Conservation (phyloP, 495 filamentous ascomycete species). For the Amphirosellinia nigrospora region DNA sequence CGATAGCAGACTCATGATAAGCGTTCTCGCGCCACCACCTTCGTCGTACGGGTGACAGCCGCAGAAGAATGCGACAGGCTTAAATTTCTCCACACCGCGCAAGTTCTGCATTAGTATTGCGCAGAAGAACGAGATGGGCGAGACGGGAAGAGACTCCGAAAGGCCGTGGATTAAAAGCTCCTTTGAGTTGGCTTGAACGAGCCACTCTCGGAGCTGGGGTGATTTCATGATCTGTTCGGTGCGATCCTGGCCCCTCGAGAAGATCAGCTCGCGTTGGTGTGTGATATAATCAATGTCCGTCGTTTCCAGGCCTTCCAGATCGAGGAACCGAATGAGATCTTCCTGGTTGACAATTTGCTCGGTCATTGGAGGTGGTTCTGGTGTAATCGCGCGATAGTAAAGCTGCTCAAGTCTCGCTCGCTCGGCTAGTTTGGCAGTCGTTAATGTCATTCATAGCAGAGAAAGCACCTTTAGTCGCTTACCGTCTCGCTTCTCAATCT, state of each 20-base stretch:
- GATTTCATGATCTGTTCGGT: conserved; percentile 15
- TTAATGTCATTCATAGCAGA: neutral
- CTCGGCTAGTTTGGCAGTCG: neutral
- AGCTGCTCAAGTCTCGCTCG: conserved; percentile 7
- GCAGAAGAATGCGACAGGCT: conserved; percentile 10
- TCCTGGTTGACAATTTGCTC: neutral
- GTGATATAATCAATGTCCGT: conserved; percentile 1
- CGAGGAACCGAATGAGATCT: neutral
- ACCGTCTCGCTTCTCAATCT: conserved; percentile 12
- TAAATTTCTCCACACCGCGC: conserved; percentile 3
- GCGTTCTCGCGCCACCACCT: neutral
- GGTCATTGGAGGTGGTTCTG: neutral
- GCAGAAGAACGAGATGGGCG: conserved; percentile 6
- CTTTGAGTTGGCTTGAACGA: conserved; percentile 6
- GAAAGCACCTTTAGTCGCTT: neutral
- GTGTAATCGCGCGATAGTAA: neutral
- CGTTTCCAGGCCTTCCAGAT: neutral
- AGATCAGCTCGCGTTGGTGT: conserved; percentile 1
- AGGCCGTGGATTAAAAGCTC: conserved; percentile 10
- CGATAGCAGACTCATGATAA: conserved; percentile 7
- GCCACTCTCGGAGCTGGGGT: conserved; percentile 3
- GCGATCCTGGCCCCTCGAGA: conserved; percentile 7
- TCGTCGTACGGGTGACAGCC: conserved; percentile 8
- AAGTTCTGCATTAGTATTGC: conserved; percentile 4
- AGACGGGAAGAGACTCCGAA: neutral